Percentiles rank a stretch among this genome's conserved stretches.
phyloP scores from a whole-genome alignment of 345 rosid species.

The Lenwebbia sp. region DNA sequence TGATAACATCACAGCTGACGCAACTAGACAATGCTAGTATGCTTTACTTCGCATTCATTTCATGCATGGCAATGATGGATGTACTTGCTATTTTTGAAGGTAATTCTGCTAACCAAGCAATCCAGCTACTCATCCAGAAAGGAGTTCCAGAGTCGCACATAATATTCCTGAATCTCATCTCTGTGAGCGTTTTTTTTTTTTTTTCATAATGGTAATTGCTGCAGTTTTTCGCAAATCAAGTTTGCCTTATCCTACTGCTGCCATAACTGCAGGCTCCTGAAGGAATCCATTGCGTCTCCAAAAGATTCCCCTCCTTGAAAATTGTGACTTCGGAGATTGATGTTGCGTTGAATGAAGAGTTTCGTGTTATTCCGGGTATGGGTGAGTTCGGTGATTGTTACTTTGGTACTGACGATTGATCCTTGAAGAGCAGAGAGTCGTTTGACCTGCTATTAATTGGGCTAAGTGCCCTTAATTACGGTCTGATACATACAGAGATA shows the following conservation, averaged over 20 bases:
- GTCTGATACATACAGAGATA: not conserved
- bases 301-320: slow-evolving; percentile 73
- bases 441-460: not conserved
- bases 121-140: slow-evolving; percentile 71
- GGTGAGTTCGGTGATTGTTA: slow-evolving; percentile 98
- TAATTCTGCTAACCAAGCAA: slow-evolving; percentile 94
- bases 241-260: not conserved
- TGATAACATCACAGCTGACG: not conserved
- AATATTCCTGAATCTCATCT: slow-evolving; percentile 86
- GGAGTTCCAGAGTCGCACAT: slow-evolving; percentile 97
- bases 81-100: slow-evolving; percentile 29
- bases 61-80: not conserved
- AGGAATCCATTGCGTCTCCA: slow-evolving; percentile 87
- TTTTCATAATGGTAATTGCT: not conserved
- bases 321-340: slow-evolving; percentile 97
- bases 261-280: slow-evolving; percentile 66
- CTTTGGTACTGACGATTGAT: slow-evolving; percentile 91
- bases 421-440: not conserved
- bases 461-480: not conserved
- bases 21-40: not conserved
- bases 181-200: slow-evolving; percentile 38
- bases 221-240: not conserved
- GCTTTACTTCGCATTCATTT: not conserved
- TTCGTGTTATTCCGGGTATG: slow-evolving; percentile 91
- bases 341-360: slow-evolving; percentile 70